phyloP scores from a whole-genome alignment of 2,329 filamentous ascomycete species.

The Microdochium bolleyi region DNA sequence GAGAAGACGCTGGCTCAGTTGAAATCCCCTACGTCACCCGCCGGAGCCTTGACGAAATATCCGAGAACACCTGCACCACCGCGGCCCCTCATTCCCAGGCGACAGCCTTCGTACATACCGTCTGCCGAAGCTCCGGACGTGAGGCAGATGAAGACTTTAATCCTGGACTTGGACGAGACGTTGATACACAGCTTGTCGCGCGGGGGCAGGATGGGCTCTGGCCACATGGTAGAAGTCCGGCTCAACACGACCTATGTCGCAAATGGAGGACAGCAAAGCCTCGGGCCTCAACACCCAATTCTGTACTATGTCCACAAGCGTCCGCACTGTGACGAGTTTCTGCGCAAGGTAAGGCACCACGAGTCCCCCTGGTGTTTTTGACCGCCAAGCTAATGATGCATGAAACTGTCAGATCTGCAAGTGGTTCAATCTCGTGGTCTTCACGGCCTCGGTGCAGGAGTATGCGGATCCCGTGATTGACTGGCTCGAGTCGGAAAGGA shows the following conservation, averaged over 20 bases:
- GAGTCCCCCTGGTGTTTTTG: background rate
- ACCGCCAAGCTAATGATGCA: slow-evolving; percentile 1
- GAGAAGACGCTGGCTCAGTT: slow-evolving; percentile 62
- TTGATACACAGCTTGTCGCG: slow-evolving; percentile 98
- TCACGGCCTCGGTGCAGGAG: slow-evolving; percentile 96
- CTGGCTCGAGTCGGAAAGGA: slow-evolving; percentile 93
- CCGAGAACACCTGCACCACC: slow-evolving; percentile 85
- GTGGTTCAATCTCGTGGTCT: slow-evolving; percentile 96
- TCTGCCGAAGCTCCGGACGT: slow-evolving; percentile 35
- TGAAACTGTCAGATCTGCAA: slow-evolving; percentile 62
- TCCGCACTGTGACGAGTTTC: slow-evolving; percentile 92
- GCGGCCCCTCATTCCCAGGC: slow-evolving; percentile 78
- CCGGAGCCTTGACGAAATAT: slow-evolving; percentile 74
- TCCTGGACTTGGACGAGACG: slow-evolving; percentile 94
- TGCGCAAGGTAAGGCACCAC: slow-evolving; percentile 58
- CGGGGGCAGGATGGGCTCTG: slow-evolving; percentile 88
- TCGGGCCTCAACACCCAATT: slow-evolving; percentile 88
- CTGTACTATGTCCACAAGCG: slow-evolving; percentile 98
- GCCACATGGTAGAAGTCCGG: slow-evolving; percentile 98
- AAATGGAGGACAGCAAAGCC: slow-evolving; percentile 54
- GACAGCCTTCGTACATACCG: slow-evolving; percentile 81
- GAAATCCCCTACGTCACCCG: slow-evolving; percentile 87
- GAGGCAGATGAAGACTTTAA: slow-evolving; percentile 79
- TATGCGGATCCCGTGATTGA: slow-evolving; percentile 98
- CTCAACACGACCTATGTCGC: slow-evolving; percentile 66